Base-by-base conservation (phyloP, 768 basidiomycete species). In the Rhodocollybia butyracea region DNA sequence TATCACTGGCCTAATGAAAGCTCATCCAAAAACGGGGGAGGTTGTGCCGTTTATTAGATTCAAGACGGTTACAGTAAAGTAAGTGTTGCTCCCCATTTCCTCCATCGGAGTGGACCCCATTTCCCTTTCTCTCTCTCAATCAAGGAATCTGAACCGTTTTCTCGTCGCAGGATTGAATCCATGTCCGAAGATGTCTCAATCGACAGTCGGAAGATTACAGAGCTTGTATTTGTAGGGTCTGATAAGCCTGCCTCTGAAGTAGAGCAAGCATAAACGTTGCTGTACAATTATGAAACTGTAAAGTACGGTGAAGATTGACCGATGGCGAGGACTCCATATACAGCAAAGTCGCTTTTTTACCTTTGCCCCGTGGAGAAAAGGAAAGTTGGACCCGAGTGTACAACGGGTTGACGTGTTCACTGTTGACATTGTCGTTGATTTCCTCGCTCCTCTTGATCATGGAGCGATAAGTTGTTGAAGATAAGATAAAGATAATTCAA, bases 11-110 rank as follows among this genome's bases (percentile, higher is more conserved):
- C 71, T 82, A 26, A 71, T 68, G 43, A 75, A 73, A 61, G 60
- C 57, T 27, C 26, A 73, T 36, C 68, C 75, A 15, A 75, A 70
- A 27, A 66, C 68, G 34, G 53, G 62, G 8, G 57, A 61, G 12
- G 65, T 68, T 24, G 66, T 69, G 13, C 70, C 74, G 26, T 76
- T 74, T 58, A 75, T 76, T 57, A 73, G 82, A 56, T 78, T 77
- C 59, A 83, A 83, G 58, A 73, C 73, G 19, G 77, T 82, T 13
- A 74, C 72, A 39, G 82, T 80, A 22, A 73, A 68, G 82, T 83
- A 54, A 62, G 78, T 66, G 13, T n/a, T 15, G 29, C 13, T 34
- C n/a, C 30, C 17, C 15, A n/a, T 11, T 5, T 21, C 21, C 31
- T 11, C 6, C n/a, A n/a, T n/a, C n/a, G n/a, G n/a, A n/a, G n/a